Evolutionary conservation across 805 yeast genomes (phyloP), one percentile per base, ranked within the genome.

Genomic region (Yarrowia divulgata): DNA sequence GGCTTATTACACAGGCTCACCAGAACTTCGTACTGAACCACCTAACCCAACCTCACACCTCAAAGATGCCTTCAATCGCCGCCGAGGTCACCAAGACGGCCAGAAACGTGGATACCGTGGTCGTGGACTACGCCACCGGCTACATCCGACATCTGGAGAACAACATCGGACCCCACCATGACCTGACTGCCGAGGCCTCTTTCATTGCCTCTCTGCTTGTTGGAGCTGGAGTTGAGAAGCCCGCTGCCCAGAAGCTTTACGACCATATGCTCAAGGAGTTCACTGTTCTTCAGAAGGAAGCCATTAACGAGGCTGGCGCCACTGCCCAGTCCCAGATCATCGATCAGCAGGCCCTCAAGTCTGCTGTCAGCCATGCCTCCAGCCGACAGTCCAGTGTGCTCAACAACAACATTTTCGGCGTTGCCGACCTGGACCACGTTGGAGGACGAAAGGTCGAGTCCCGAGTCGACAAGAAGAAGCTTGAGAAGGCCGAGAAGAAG

Each of bases 401-500:
- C 89, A 76, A 85, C 86, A 88, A 93, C 4, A 83, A 93, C 73
- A 93, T 91, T 68, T 92, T 91, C 75, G 92, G 93, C 16, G 84
- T 89, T 16, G 85, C 87, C 71, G 97, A 93, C 76, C 89, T 95
- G 73, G 97, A 93, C 72, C 96, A 93, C 72, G 75, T 79, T 23
- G 84, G 97, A 0, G 97, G 97, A 69, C 86, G 97, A 79, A 88
- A 89, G 73, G 90, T 93, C 82, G 98, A 95, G 79, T 88, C 96
- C 55, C 87, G 96, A 76, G 99, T 95, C 52, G 99, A 95, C 79
- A 90, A 90, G 84, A 93, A 93, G 87, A 95, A 95, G 80, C 87
- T 95, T 75, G 97, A 93, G 77, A 95, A 94, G 79, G 99, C 97
- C 70, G 99, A 95, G 82, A 87, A 93, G 75, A 95, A 95, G 83